Conservation (phyloP, 140 eudicot genomes). For the Stevia rebaudiana region DNA sequence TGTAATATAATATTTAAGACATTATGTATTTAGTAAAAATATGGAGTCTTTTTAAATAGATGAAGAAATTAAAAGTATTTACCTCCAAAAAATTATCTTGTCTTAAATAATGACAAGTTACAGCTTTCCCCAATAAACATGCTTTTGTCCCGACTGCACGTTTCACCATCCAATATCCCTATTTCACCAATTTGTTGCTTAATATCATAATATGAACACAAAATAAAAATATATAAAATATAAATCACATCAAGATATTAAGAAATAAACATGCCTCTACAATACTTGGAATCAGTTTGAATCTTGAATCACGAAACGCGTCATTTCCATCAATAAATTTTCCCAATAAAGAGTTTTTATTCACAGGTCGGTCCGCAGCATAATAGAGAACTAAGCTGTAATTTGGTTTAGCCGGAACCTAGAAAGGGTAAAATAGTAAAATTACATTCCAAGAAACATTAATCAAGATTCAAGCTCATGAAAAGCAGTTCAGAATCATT, state of each 20-base stretch:
- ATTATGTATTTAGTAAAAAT: not conserved
- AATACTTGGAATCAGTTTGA: conserved; percentile 90
- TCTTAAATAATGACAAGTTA: conserved; percentile 78
- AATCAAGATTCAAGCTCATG: conserved; percentile 10
- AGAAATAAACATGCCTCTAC: conserved; percentile 46
- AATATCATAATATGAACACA: conserved; percentile 16
- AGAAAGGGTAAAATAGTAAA: conserved; percentile 16
- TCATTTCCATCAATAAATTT: conserved; percentile 83
- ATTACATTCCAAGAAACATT: conserved; percentile 11
- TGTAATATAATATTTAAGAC: not conserved
- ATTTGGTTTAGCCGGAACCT: conserved; percentile 97
- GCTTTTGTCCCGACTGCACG: conserved; percentile 99
- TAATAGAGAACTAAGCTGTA: conserved; percentile 86
- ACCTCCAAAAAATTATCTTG: conserved; percentile 97
- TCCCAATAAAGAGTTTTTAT: conserved; percentile 63
- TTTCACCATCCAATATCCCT: conserved; percentile 99
- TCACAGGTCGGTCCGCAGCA: conserved; percentile 92
- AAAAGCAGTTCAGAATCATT: not conserved
- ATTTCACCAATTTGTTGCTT: conserved; percentile 13
- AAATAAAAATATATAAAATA: not conserved
- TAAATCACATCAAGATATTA: not conserved
- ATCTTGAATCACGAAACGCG: conserved; percentile 78
- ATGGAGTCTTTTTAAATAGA: not conserved
- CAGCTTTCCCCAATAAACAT: conserved; percentile 91
- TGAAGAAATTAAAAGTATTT: not conserved